Conservation (phyloP, 2,329 filamentous ascomycete species). For the Rasamsonia emersonii region DNA sequence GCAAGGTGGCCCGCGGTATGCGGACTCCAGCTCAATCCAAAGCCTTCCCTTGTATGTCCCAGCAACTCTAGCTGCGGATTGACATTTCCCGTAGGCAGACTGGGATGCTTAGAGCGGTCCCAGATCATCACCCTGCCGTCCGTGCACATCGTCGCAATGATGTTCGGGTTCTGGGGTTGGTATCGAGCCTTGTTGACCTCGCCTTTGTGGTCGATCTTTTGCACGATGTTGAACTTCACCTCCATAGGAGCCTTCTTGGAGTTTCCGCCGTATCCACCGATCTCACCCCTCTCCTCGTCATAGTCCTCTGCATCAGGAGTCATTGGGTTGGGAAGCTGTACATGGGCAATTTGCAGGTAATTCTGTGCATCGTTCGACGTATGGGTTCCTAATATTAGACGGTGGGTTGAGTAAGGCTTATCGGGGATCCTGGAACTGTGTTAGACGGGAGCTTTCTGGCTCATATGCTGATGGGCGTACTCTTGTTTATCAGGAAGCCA, state of each 20-base stretch:
- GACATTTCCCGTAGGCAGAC: constrained; percentile 62
- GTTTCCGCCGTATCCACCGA: constrained; percentile 77
- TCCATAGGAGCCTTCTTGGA: constrained; percentile 58
- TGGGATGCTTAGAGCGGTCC: constrained; percentile 88
- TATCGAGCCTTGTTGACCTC: constrained; percentile 99
- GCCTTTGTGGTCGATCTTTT: constrained; percentile 91
- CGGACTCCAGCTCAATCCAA: constrained; percentile 87
- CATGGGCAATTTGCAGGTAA: constrained; percentile 88
- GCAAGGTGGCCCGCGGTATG: constrained; percentile 72
- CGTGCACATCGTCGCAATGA: constrained; percentile 86
- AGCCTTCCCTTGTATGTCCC: constrained; percentile 83
- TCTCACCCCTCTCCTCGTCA: constrained; percentile 84
- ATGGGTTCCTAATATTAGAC: constrained; percentile 87
- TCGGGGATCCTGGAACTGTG: constrained; percentile 53
- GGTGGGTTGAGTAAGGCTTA: constrained; percentile 80
- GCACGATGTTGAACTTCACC: constrained; percentile 83
- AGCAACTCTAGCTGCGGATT: constrained; percentile 76
- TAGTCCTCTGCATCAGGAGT: constrained; percentile 70
- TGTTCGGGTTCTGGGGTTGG: constrained; percentile 92
- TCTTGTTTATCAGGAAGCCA: constrained; percentile 95
- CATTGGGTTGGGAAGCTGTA: constrained; percentile 78
- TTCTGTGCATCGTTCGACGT: constrained; percentile 80
- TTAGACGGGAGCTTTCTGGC: constrained; percentile 5
- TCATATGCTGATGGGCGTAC: constrained; percentile 27
- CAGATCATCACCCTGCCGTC: constrained; percentile 87